Conservation (phyloP, 106 monocot species). For the Acorus gramineus region DNA sequence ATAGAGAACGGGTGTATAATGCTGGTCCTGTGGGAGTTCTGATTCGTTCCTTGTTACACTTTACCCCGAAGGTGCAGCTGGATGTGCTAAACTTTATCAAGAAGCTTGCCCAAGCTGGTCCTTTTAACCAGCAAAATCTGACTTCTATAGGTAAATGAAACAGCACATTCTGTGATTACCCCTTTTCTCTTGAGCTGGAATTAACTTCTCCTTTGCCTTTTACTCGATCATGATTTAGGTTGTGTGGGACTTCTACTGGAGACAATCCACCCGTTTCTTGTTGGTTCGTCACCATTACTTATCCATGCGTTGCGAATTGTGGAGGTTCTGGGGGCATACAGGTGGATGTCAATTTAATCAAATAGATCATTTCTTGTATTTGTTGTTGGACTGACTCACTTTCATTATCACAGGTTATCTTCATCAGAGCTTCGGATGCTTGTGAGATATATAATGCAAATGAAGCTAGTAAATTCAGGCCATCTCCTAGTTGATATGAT, state of each 20-base stretch:
- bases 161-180: constrained; percentile 2
- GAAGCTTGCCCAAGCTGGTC: constrained; percentile 63
- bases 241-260: constrained; percentile 89
- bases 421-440: constrained; percentile 79
- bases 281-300: constrained; percentile 68
- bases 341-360: constrained; percentile 15
- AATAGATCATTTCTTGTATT: not conserved
- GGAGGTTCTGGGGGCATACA: constrained; percentile 91
- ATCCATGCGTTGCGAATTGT: constrained; percentile 69
- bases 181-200: not conserved
- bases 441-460: constrained; percentile 76
- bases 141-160: constrained; percentile 66
- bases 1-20: constrained; percentile 71
- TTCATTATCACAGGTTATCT: constrained; percentile 45
- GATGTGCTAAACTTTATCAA: constrained; percentile 83
- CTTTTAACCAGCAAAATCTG: constrained; percentile 91
- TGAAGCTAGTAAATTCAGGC: constrained; percentile 59
- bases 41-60: constrained; percentile 67
- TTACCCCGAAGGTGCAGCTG: constrained; percentile 89
- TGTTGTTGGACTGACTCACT: too few relatives aligned
- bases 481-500: constrained; percentile 87
- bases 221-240: constrained; percentile 30
- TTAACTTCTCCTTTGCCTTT: too few relatives aligned
- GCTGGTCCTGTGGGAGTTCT: constrained; percentile 74
- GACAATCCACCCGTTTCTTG: constrained; percentile 70